Conservation (phyloP, 179 eudicot genomes). For the Silene noctiflora region DNA sequence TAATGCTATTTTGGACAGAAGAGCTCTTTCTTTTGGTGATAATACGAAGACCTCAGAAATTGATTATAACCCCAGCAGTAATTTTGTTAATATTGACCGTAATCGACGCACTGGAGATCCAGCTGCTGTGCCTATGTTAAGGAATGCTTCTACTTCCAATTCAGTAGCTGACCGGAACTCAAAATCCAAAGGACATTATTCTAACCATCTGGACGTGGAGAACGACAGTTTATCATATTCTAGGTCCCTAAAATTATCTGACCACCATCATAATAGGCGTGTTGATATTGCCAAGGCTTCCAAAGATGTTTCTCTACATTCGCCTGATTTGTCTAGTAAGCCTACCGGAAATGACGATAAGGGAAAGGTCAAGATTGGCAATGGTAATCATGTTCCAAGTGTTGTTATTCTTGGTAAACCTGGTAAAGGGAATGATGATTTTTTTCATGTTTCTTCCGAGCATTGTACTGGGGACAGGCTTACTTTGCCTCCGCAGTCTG, state of each 20-base stretch:
- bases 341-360: constrained; percentile 27
- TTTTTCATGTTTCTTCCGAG: constrained; percentile 19
- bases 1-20: constrained; percentile 28
- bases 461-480: constrained; percentile 25
- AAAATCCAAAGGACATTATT: constrained; percentile 28
- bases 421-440: constrained; percentile 24
- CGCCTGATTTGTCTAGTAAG: constrained; percentile 23
- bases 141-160: constrained; percentile 32
- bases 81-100: constrained; percentile 24
- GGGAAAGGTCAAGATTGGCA: constrained; percentile 41
- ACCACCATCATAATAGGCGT: constrained; percentile 20
- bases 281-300: constrained; percentile 25
- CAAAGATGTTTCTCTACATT: constrained; percentile 22
- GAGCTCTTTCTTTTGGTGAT: constrained; percentile 29
- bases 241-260: constrained; percentile 7
- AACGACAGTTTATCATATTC: constrained; percentile 21
- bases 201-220: constrained; percentile 24
- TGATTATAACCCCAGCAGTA: constrained; percentile 24
- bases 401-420: constrained; percentile 14
- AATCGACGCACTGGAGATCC: constrained; percentile 18
- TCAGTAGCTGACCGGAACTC: constrained; percentile 24
- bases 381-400: constrained; percentile 27
- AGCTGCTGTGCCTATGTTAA: constrained; percentile 26
- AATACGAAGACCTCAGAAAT: constrained; percentile 25
- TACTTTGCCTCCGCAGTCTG: constrained; percentile 30